Base-by-base conservation (phyloP, 2,329 filamentous ascomycete species). In the Didymella sp. region DNA sequence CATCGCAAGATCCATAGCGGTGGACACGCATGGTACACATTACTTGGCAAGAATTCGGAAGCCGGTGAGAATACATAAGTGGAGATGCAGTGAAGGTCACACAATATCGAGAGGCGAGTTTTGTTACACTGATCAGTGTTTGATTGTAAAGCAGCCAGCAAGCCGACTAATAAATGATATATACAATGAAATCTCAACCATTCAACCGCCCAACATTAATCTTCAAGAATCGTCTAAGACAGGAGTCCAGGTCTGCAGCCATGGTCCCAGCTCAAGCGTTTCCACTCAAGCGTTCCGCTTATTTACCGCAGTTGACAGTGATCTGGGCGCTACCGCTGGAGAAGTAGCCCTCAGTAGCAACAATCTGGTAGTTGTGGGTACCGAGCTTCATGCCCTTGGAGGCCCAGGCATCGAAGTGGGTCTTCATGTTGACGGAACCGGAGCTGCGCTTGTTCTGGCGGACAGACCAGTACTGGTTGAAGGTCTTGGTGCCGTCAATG, bases 311-410 rank as follows among this genome's bases (percentile, higher is more conserved):
- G 58, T 67, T 63, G 46, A 84, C 81, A 55, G 78, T 83, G 64
- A 85, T 83, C 44, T 66, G 70, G 13, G 82, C 74, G 43, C 71
- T 77, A 0, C 83, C 82, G 55, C 73, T 77, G 70, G 80, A 82
- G 66, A 77, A 75, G 73, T 84, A 84, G 2, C 82, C 83, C 74
- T 85, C 83, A 1, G 80, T 81, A 19, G 82, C 82, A 25, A 84
- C 76, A 56, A 85, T 83, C 64, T 73, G 69, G 64, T 75, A 75
- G 61, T 75, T 67, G 61, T 73, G 68, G 22, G 38, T 59, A 21
- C 72, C 72, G 6, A 75, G 61, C 7, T 56, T 63, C 67, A 75
- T 67, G 46, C 72, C 72, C 60, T 65, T 61, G 35, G 59, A 58
- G 21, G 71, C 66, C 72, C 72, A 75, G n/a, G 70, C 72, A 53